Evolutionary conservation across 2,329 filamentous ascomycete species (phyloP), one percentile per base, ranked within the genome.

Genomic region (Paecilomyces sp.): DNA sequence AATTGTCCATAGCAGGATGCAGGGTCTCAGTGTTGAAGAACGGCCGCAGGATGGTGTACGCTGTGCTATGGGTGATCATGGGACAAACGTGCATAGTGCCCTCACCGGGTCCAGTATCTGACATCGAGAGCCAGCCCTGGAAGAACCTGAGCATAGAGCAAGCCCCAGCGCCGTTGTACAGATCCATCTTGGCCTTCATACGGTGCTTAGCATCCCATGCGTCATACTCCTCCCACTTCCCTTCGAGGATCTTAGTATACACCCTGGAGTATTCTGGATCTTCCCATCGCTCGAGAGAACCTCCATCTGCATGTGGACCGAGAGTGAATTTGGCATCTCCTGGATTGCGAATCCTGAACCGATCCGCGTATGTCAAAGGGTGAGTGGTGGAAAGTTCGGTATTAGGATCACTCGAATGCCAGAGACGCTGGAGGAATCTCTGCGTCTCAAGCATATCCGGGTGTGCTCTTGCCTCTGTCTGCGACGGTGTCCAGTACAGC

Each of bases 131-230:
- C 92, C 92, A 97, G 18, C 91, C 92, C 75, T 97, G 92, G 73
- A 90, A 93, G 82, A 91, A 89, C 47, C 93, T 84, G 75, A 96
- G 92, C 79, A 92, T 91, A 54, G 83, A 88, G 75, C 91, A 96
- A 0, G 89, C 87, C 0, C 92, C 92, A 0, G 91, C 82, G 0
- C 92, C 91, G 56, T 90, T 82, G 71, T 97, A 94, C 34, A 92
- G 76, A 72, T 96, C 88, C 61, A 85, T 87, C 2, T 85, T 82
- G 2, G 88, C 90, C 0, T 77, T 74, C 0, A 93, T 80, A 3
- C 92, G 83, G 6, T 84, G 83, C 63, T 83, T 85, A 0, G 86
- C 86, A 67, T 96, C 91, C 85, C 88, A 97, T 0, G 91, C 85
- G 68, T 97, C 90, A 68, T 91, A 92, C 2, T 81, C 73, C 64